These are phyloP conservation scores for Pelargonium australe DNA, from an alignment of 441 rosid genomes.

Conservation along the genomic window DNA sequence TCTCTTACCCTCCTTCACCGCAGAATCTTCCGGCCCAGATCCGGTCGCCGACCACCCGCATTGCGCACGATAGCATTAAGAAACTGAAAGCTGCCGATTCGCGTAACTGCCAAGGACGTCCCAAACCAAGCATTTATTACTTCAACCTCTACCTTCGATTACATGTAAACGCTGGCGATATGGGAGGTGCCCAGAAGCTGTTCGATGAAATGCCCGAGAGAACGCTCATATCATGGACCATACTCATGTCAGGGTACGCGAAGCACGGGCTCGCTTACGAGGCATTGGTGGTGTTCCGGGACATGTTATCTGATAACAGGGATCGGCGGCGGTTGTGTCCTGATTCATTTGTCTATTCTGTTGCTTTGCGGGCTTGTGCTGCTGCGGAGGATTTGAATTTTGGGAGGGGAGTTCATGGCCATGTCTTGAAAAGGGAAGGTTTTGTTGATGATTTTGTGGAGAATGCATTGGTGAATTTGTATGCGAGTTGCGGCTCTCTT, in stretches of 20 bases:
- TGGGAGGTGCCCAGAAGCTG: slow-evolving; percentile 21
- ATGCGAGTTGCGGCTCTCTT: slow-evolving; percentile 23
- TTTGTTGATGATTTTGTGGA: slow-evolving; percentile 27
- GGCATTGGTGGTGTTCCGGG: slow-evolving; percentile 21
- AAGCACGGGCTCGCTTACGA: slow-evolving; percentile 20
- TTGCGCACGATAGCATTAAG: neutral
- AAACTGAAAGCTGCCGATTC: slow-evolving; percentile 10
- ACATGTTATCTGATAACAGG: slow-evolving; percentile 18
- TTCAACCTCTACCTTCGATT: slow-evolving; percentile 22
- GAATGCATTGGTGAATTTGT: slow-evolving; percentile 31
- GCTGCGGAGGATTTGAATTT: slow-evolving; percentile 16
- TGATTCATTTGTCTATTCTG: slow-evolving; percentile 24
- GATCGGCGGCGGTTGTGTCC: slow-evolving; percentile 12
- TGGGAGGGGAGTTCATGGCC: slow-evolving; percentile 24
- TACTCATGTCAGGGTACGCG: slow-evolving; percentile 31
- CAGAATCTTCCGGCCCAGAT: slow-evolving; percentile 1
- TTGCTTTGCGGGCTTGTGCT: slow-evolving; percentile 25
- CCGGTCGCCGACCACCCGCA: slow-evolving; percentile 7
- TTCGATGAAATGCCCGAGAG: slow-evolving; percentile 25
- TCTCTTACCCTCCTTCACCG: slow-evolving; percentile 15
- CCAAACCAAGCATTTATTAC: slow-evolving; percentile 10
- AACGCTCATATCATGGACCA: slow-evolving; percentile 33
- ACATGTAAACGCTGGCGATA: slow-evolving; percentile 18
- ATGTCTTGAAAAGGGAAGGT: slow-evolving; percentile 24
- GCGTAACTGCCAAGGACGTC: neutral